Evolutionary conservation across 2,329 filamentous ascomycete species (phyloP).

Genomic region (Penicillium sp.): DNA sequence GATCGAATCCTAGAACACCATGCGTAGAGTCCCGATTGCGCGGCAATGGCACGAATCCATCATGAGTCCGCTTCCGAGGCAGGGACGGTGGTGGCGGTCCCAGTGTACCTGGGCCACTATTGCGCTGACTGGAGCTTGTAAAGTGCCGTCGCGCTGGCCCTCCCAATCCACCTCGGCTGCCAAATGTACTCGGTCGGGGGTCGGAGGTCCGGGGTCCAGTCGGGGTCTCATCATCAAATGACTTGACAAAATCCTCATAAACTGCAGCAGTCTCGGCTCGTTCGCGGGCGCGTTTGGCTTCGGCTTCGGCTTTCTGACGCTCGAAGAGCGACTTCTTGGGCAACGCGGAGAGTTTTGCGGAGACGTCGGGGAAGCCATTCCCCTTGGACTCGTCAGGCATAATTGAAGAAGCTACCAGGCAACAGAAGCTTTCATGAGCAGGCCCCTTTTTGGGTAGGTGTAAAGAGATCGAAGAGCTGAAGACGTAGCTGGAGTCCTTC

Average conservation of each 20-base stretch:
- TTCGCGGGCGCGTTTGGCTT: constrained; percentile 81
- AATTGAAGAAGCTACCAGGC: constrained; percentile 21
- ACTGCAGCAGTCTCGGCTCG: constrained; percentile 83
- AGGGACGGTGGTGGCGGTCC: constrained; percentile 43
- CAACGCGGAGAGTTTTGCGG: constrained; percentile 73
- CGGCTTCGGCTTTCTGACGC: constrained; percentile 80
- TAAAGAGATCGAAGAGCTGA: background rate
- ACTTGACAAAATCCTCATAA: constrained; percentile 83
- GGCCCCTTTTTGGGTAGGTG: constrained; percentile 3
- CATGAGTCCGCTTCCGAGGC: constrained; percentile 45
- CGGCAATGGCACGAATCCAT: constrained; percentile 38
- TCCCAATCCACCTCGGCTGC: constrained; percentile 35
- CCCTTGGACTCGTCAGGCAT: constrained; percentile 42
- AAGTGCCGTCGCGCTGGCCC: constrained; percentile 62
- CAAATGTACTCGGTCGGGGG: constrained; percentile 27
- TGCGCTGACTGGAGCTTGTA: constrained; percentile 43
- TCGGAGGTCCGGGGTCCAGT: constrained; percentile 20
- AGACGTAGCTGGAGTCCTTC: constrained; percentile 8
- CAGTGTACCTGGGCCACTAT: constrained; percentile 52
- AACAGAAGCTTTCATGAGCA: constrained; percentile 17
- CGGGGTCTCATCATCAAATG: constrained; percentile 48
- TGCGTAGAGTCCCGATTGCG: constrained; percentile 41
- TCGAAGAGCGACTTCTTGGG: constrained; percentile 85
- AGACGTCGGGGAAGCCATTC: constrained; percentile 64
- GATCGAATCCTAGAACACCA: constrained; percentile 44